Evolutionary conservation across 1,284 basidiomycete genomes (phyloP), one percentile per base, ranked within the genome.

Genomic region (Paramarasmius palmivorus): DNA sequence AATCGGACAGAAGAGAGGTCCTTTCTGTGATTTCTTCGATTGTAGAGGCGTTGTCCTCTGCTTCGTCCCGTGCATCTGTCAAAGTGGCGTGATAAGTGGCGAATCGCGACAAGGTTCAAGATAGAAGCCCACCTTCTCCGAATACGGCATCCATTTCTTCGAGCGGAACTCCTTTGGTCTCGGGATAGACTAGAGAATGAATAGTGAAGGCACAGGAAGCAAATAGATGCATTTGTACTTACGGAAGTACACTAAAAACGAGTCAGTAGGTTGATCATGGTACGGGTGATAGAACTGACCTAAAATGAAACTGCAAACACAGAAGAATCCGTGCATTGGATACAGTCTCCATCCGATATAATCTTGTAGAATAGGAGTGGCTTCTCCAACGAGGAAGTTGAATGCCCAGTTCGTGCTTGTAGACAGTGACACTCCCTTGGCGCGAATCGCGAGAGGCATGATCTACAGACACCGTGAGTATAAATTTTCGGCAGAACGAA

Each of bases 251-350:
- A 92, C 88, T 84, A 52, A 41, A 35, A 39, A 14, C 22, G 41
- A 29, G 37, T 55, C 52, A 8, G 57, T 41, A n/a, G 46, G 57
- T 54, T 37, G 12, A 60, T 41, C 59, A 52, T 53, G 32, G 32
- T 56, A 2, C 39, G 20, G 47, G 59, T 29, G 35, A 46, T 20
- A 59, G 58, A 26, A 71, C 76, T 64, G 61, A 83, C 85, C 88
- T 25, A 95, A 73, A 36, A 95, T 76, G 65, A 97, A 95, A 61
- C 92, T 93, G 65, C 88, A 86, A 14, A 84, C 82, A 68, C 95
- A 95, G 74, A 96, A 96, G 73, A 94, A 94, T 10, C 92, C 94
- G 63, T 97, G 94, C 91, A 99, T 95, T 0, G 93, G 92, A 72
- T 98, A 98, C 50, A 98, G 73, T 49, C 92, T 81, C 95, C 96